phyloP scores from a whole-genome alignment of 495 filamentous ascomycete species.

The Hypoxylon fragiforme region DNA sequence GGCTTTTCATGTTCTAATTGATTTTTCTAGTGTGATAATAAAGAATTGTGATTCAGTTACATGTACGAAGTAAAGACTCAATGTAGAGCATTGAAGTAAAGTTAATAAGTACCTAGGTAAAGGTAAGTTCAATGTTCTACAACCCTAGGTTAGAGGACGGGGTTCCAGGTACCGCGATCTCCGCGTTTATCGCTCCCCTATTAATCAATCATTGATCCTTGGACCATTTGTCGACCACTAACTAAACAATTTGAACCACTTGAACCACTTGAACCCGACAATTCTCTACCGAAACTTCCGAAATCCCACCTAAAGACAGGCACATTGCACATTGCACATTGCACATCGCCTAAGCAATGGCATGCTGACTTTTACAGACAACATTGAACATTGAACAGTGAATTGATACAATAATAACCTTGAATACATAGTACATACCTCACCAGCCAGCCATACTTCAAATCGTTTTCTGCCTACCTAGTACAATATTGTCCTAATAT shows the following conservation, averaged over 20 bases:
- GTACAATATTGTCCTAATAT: too few relatives aligned
- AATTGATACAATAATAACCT: too few relatives aligned
- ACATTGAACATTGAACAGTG: too few relatives aligned
- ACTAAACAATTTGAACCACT: background rate
- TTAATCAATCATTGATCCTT: background rate
- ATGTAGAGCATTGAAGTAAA: too few relatives aligned
- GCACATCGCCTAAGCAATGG: background rate
- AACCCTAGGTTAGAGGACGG: background rate
- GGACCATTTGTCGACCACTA: too few relatives aligned
- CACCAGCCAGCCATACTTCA: background rate
- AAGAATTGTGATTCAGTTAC: background rate
- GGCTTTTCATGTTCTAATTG: too few relatives aligned
- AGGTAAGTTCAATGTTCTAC: background rate
- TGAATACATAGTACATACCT: constrained; percentile 10
- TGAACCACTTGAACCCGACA: constrained; percentile 10
- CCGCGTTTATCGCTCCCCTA: background rate
- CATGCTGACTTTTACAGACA: too few relatives aligned
- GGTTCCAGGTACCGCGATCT: background rate
- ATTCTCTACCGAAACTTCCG: constrained; percentile 32
- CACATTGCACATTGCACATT: too few relatives aligned
- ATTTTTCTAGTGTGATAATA: too few relatives aligned
- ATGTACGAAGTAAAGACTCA: too few relatives aligned
- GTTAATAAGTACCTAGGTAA: too few relatives aligned
- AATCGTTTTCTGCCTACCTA: background rate
- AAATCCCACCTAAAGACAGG: constrained; percentile 16